A percentile compares a stretch with the other conserved stretches of the same genome.
Conservation (phyloP, 2,329 filamentous ascomycete genomes). For the Mycocentrospora acerina region DNA sequence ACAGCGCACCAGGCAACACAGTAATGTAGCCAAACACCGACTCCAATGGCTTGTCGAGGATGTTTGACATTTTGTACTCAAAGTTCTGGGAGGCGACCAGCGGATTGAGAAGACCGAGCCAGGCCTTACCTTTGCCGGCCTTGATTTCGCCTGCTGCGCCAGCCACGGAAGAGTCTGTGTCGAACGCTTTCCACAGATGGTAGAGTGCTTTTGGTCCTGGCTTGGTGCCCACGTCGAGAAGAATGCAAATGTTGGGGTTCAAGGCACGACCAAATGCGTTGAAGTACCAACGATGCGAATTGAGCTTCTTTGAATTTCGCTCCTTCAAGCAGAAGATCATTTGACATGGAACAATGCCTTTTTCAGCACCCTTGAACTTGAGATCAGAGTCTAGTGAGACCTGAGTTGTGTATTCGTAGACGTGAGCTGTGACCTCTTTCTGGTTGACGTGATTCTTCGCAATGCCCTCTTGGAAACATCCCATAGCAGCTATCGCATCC, state of each 20-base stretch:
- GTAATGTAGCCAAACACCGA: slow-evolving; percentile 98
- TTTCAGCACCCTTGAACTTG: slow-evolving; percentile 98
- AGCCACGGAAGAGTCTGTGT: slow-evolving; percentile 95
- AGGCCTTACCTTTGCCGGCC: slow-evolving; percentile 87
- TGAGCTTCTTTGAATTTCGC: slow-evolving; percentile 95
- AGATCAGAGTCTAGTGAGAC: slow-evolving; percentile 93
- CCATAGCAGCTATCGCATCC: slow-evolving; percentile 93
- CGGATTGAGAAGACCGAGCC: slow-evolving; percentile 83
- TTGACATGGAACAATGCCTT: slow-evolving; percentile 96
- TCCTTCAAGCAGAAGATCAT: slow-evolving; percentile 99
- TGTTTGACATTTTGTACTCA: slow-evolving; percentile 99
- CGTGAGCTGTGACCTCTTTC: slow-evolving; percentile 90
- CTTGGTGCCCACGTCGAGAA: slow-evolving; percentile 94
- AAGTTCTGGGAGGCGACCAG: slow-evolving; percentile 97
- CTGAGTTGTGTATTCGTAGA: slow-evolving; percentile 98
- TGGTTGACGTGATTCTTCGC: slow-evolving; percentile 98
- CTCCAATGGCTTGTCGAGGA: slow-evolving; percentile 94
- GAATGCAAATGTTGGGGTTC: slow-evolving; percentile 93
- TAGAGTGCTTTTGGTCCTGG: slow-evolving; percentile 90
- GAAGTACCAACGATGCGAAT: slow-evolving; percentile 99
- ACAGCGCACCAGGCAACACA: slow-evolving; percentile 90
- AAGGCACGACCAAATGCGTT: slow-evolving; percentile 93
- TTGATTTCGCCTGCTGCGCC: slow-evolving; percentile 98
- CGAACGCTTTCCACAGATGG: slow-evolving; percentile 98
- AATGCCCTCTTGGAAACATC: slow-evolving; percentile 96